Percentiles rank a stretch among this genome's conserved stretches.
Evolutionary conservation across 1,284 basidiomycete species (phyloP).

Genomic region (Ganoderma multipileum): DNA sequence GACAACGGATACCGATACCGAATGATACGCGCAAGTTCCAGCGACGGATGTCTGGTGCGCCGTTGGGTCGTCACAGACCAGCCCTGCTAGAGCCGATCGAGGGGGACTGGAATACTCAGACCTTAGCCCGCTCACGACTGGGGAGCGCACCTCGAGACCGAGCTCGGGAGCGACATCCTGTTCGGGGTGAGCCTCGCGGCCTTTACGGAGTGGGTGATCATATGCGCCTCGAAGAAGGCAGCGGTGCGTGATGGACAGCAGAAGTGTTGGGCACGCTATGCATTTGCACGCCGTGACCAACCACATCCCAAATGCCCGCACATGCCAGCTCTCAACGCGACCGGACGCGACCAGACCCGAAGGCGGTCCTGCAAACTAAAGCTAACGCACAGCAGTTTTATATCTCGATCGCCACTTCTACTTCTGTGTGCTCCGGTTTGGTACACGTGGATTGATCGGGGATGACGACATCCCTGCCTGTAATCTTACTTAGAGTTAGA

Average conservation of each 20-base stretch:
- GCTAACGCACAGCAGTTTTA: neutral
- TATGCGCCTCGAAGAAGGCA: neutral
- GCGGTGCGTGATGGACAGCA: neutral
- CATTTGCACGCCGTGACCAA: neutral
- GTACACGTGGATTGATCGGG: neutral
- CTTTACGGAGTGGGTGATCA: constrained; percentile 23
- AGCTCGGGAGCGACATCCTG: constrained; percentile 12
- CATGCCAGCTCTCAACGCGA: constrained; percentile 6
- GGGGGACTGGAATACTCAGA: constrained; percentile 23
- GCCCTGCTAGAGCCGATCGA: constrained; percentile 23
- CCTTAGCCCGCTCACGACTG: constrained; percentile 22
- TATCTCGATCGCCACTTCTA: neutral
- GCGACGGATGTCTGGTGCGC: constrained; percentile 20
- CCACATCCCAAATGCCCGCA: neutral
- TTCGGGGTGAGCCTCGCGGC: constrained; percentile 28
- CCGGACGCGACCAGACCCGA: neutral
- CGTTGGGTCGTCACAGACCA: constrained; percentile 16
- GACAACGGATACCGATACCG: neutral
- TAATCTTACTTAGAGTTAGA: too few species aligned
- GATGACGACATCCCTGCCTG: neutral
- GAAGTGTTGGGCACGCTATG: neutral
- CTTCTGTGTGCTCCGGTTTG: neutral
- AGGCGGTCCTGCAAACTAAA: neutral
- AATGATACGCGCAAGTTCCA: neutral
- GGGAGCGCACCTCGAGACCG: constrained; percentile 11